These are phyloP conservation scores for Mesostigma viride DNA, from an alignment of 139 green algal species.

Conservation along the genomic window DNA sequence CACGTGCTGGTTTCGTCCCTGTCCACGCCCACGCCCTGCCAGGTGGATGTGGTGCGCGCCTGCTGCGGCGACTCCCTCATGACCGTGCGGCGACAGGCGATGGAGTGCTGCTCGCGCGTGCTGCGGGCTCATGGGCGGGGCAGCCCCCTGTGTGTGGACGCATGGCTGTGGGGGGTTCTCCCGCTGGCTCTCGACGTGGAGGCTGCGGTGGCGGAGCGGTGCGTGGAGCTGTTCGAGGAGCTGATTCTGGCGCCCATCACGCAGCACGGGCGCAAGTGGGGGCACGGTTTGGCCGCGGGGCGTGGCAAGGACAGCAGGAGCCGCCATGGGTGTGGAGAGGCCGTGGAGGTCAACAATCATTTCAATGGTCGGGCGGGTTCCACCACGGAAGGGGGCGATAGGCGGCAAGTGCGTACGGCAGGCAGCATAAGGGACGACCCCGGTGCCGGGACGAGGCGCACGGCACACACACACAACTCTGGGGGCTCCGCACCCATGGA, in stretches of 20 bases:
- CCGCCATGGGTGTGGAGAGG: background rate
- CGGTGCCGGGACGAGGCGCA: too few relatives aligned
- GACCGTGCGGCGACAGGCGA: too few relatives aligned
- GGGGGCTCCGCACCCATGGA: too few relatives aligned
- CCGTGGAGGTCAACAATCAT: too few relatives aligned
- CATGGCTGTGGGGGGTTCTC: conserved; percentile 14
- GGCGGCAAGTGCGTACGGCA: background rate
- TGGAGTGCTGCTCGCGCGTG: too few relatives aligned
- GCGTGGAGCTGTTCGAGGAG: conserved; percentile 14
- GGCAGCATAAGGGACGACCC: background rate
- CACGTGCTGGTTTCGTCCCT: too few relatives aligned
- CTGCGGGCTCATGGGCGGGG: too few relatives aligned
- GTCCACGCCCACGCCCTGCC: too few relatives aligned
- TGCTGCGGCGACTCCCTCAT: too few relatives aligned
- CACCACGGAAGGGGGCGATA: background rate
- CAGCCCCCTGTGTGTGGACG: too few relatives aligned
- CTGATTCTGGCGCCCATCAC: background rate
- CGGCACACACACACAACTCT: too few relatives aligned
- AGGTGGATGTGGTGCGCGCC: too few relatives aligned
- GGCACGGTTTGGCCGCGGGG: background rate
- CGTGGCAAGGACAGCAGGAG: background rate
- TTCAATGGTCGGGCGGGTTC: background rate
- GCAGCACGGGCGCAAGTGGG: background rate
- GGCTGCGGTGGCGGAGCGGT: conserved; percentile 7
- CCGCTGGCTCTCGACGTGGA: conserved; percentile 17